Base-by-base conservation (phyloP, 441 rosid species). In the Eutrema salsugineum region DNA sequence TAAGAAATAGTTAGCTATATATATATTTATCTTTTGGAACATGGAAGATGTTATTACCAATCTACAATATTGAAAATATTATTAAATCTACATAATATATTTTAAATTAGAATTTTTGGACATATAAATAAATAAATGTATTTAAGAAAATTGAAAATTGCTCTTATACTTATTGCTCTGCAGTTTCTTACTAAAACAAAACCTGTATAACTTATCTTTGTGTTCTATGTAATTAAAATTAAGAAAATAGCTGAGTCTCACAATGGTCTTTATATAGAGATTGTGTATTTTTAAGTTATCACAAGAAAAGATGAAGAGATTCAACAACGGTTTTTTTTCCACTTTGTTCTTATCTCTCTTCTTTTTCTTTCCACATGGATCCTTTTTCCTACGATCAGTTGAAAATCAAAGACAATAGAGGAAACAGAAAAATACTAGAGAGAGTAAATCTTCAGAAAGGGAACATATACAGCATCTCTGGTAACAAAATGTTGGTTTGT, bases 401-500 rank as follows among this genome's bases (percentile, higher is more conserved):
- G 85, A 49, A 50, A 1, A 65, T 50, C 46, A 64, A 53, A 28
- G 88, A 83, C 4, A 36, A 50, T 33, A 81, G 66, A 67, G 68
- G 50, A 11, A 63, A 59, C 63, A 58, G 61, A 71, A 22, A 16
- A 22, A 22, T 84, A 35, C 64, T 76, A 11, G 84, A 82, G 51
- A 77, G 46, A 57, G 76, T 83, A 58, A 76, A 64, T 30, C 63
- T 88, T 22, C 47, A 75, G 39, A 11, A 84, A 56, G 86, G 90
- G 40, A 78, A 65, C n/a, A 65, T 81, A 63, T 88, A 88, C 30
- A 75, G 70, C 53, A 81, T 88, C 64, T 84, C 87, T 30, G 87
- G 93, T 82, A 76, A 67, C 7, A 48, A 44, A 46, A 40, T 7
- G 15, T 15, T 39, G 12, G 27, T 15, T 50, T 68, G 14, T 53